phyloP scores from a whole-genome alignment of 257 asterid genomes.

The Solanum microdontum region DNA sequence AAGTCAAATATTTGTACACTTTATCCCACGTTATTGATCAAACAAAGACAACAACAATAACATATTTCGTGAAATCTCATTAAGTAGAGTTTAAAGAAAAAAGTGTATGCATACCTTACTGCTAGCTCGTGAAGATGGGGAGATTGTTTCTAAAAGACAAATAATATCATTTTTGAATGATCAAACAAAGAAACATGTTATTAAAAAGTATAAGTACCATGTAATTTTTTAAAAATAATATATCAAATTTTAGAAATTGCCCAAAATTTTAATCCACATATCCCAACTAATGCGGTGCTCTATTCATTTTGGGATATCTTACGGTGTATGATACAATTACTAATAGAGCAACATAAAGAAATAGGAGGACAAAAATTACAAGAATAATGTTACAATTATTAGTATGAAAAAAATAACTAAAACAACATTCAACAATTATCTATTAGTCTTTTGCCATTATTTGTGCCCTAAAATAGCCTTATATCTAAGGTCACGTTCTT shows the following conservation, averaged over 20 bases:
- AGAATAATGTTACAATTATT: neutral
- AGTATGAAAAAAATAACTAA: too few relatives aligned
- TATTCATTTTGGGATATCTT: neutral
- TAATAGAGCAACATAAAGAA: too few relatives aligned
- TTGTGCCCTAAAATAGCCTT: neutral
- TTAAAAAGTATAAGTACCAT: neutral
- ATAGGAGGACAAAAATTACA: too few relatives aligned
- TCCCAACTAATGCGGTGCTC: neutral
- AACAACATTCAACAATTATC: neutral
- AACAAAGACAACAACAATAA: too few relatives aligned
- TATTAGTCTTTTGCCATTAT: neutral
- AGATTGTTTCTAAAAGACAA: too few relatives aligned
- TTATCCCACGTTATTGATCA: neutral
- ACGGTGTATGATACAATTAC: neutral
- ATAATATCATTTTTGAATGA: too few relatives aligned
- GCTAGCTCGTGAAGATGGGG: accelerated
- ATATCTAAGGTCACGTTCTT: too few relatives aligned
- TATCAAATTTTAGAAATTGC: neutral
- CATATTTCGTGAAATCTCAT: too few relatives aligned
- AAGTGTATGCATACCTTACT: neutral
- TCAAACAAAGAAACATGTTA: neutral
- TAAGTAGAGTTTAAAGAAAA: too few relatives aligned
- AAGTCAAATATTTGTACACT: neutral
- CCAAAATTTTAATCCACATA: neutral
- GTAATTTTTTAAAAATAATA: neutral